Percentiles rank a stretch among this genome's conserved stretches.
phyloP scores from a whole-genome alignment of 1,139 yeast species.

The Geotrichum histeridarum region DNA sequence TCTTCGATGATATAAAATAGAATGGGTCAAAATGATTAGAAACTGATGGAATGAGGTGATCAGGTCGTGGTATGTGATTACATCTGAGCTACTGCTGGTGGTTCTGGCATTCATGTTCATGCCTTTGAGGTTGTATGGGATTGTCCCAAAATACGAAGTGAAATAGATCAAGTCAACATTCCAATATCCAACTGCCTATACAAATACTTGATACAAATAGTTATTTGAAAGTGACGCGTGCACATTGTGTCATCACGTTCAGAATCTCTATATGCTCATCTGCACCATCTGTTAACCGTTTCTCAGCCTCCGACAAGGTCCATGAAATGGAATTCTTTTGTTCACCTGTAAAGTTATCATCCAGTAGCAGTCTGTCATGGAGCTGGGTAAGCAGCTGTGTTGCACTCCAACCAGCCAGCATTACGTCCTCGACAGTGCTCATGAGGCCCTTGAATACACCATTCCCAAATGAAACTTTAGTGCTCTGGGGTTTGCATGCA shows the following conservation, averaged over 20 bases:
- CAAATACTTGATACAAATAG: not conserved
- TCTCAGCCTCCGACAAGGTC: constrained; percentile 69
- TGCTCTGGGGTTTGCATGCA: constrained; percentile 30
- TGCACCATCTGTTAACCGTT: constrained; percentile 73
- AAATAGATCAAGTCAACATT: not conserved
- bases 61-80: not conserved
- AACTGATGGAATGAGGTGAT: constrained; percentile 32
- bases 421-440: constrained; percentile 48
- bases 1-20: constrained; percentile 33
- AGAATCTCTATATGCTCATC: constrained; percentile 85
- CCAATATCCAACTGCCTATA: not conserved
- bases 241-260: constrained; percentile 57
- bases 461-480: constrained; percentile 12
- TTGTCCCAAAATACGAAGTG: not conserved
- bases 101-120: not conserved
- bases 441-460: constrained; percentile 38
- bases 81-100: not conserved
- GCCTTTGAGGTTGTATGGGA: not conserved
- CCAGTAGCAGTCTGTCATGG: constrained; percentile 65
- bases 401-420: constrained; percentile 83
- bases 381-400: constrained; percentile 72
- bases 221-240: constrained; percentile 17
- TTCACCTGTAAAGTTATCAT: constrained; percentile 48
- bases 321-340: constrained; percentile 63
- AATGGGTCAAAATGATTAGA: constrained; percentile 35